Evolutionary conservation across 306 rosid species (phyloP), one percentile per base, ranked within the genome.

Genomic region (Bauhinia variegata): DNA sequence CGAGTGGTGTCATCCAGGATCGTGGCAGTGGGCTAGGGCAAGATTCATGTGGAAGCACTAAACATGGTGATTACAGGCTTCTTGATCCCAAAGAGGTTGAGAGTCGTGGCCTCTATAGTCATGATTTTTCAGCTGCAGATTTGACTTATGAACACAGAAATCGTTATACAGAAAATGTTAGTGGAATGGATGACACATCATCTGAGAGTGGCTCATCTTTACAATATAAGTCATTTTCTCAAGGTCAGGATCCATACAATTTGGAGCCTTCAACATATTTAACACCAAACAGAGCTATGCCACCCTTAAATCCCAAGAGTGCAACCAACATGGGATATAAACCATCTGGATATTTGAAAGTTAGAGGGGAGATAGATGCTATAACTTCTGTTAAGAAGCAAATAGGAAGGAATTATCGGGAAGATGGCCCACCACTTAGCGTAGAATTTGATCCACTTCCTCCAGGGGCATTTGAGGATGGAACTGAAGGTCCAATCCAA

Each of bases 21-120:
- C 89, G 74, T 61, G 96, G 92, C 41, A 92, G 96, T 86, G 98
- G 96, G 60, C 87, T 87, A 36, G 93, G 96, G 75, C 97, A 90
- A 71, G 99, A 93, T 80, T 93, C 99, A 5, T 93, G 99, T 61
- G 99, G 99, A 60, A 93, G 97, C 85, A 90, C 95, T 63, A 93
- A 93, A 75, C 88, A 93, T 19, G 93, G 81, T 53, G 99, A 93
- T 54, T 60, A 89, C 47, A 83, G 75, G 88, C 75, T 74, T 70
- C 60, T 90, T 44, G 97, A 93, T 86, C 89, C 89, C 12, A 87
- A 89, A 79, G 99, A 93, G 84, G 99, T 88, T 39, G 99, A 93
- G 78, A 93, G 97, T 65, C 87, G 78, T 43, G 95, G 84, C 71
- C 88, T 81, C 56, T 78, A 76, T 71, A 79, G 88, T 73, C 75